Evolutionary conservation across 2,329 filamentous ascomycete genomes (phyloP), one percentile per base, ranked within the genome.

Genomic region (Ceratocystis variospora): DNA sequence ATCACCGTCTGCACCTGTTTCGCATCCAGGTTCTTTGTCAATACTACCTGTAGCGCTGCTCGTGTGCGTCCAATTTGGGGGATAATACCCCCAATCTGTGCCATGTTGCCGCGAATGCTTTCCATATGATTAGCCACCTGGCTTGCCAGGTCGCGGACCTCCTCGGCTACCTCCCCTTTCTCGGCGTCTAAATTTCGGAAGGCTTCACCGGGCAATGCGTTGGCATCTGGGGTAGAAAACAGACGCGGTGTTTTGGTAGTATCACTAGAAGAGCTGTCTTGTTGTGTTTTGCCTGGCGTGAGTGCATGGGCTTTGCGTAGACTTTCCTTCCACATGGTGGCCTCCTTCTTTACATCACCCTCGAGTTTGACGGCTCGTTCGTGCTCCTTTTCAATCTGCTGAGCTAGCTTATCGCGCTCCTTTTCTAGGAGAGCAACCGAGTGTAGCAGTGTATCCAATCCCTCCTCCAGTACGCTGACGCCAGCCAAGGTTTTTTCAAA

Each of bases 401-500:
- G 74, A 74, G 86, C 80, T 66, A 86, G 80, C 70, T 78, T 78
- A 68, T 78, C 79, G 70, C 82, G 80, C 73, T 88, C 86, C 33
- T 78, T 76, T 65, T 76, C 76, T 41, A 90, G 77, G 59, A 89
- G 74, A 69, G 82, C 79, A 28, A 87, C 81, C 3, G 83, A 80
- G 73, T 89, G 86, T 53, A 85, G 75, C 22, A 82, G 76, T 1
- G 86, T 83, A 17, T 83, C 85, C 4, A 89, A 79, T 74, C 81
- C 80, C 68, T 76, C 76, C 72, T 87, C 82, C 31, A 87, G 73
- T 7, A 74, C 74, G 66, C 78, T 75, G 68, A 83, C 83, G n/a
- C 80, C 80, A 70, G 85, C 81, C 7, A 87, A 76, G 15, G 86
- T 80, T 70, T 79, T 81, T 72, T 89, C 86, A 69, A 86, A 86